Evolutionary conservation across 768 basidiomycete species (phyloP).

Genomic region (Crepidotus variabilis): DNA sequence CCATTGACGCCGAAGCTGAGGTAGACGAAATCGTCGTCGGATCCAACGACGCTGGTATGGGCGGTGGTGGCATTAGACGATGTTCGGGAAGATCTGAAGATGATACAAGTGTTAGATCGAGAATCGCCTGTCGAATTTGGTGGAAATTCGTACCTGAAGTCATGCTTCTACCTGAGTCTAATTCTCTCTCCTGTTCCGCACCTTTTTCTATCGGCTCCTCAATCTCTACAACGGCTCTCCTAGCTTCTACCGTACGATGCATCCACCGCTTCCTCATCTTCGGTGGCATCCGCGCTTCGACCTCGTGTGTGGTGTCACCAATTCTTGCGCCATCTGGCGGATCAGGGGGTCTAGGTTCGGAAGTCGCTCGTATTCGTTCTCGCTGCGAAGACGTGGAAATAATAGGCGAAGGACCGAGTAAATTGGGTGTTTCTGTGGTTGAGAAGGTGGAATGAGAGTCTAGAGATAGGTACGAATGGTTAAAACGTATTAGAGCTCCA

Average conservation of each 20-base stretch:
- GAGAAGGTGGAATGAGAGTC: too few species aligned
- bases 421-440: too few species aligned
- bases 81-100: conserved; percentile 1
- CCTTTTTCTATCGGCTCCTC: neutral
- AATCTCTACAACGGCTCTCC: conserved; percentile 4
- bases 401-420: neutral
- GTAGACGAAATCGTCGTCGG: conserved; percentile 26
- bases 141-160: neutral
- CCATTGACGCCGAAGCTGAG: neutral
- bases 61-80: conserved; percentile 41
- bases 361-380: neutral
- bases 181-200: neutral
- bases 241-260: conserved; percentile 23
- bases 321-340: conserved; percentile 2
- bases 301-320: neutral
- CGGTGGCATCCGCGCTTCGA: conserved; percentile 49
- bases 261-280: conserved; percentile 59
- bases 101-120: conserved; percentile 6
- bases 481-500: too few species aligned
- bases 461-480: too few species aligned
- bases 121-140: conserved; percentile 2
- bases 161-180: too few species aligned
- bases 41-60: conserved; percentile 41
- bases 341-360: conserved; percentile 14
- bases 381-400: neutral